phyloP scores from a whole-genome alignment of 2,329 filamentous ascomycete species.

The Xylaria sp. region DNA sequence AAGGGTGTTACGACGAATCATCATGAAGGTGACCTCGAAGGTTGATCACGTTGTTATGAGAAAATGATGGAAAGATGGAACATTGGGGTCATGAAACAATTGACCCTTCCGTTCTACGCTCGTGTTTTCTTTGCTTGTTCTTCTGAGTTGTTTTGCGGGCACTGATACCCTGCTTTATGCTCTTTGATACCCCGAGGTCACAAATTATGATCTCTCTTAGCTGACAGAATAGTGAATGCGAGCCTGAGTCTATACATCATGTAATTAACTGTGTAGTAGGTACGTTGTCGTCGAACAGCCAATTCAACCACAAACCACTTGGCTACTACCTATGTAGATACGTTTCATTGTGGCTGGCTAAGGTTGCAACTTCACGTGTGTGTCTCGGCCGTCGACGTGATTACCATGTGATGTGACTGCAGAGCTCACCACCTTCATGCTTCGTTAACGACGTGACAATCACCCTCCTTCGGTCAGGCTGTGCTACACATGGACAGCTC shows the following conservation, averaged over 20 bases:
- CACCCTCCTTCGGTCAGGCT: neutral
- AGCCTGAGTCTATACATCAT: neutral
- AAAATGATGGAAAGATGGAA: neutral
- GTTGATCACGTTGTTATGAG: neutral
- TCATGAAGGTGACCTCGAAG: neutral
- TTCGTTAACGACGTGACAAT: neutral
- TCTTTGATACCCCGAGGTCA: neutral
- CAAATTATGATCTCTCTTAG: neutral
- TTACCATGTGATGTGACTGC: neutral
- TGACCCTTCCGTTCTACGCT: neutral
- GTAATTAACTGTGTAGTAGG: neutral
- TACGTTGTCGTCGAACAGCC: neutral
- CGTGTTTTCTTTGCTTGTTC: neutral
- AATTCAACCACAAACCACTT: neutral
- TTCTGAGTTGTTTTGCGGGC: neutral
- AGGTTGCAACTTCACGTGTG: neutral
- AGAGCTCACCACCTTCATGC: neutral
- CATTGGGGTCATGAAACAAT: neutral
- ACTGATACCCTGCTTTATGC: neutral
- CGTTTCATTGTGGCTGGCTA: too few species aligned
- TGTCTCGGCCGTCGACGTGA: neutral
- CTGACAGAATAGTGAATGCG: neutral
- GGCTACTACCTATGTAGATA: neutral
- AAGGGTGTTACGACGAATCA: slow-evolving; percentile 1
- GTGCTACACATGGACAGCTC: neutral